Conservation (phyloP, 2,329 filamentous ascomycete species). For the Aspergillus pseudonomiae region DNA sequence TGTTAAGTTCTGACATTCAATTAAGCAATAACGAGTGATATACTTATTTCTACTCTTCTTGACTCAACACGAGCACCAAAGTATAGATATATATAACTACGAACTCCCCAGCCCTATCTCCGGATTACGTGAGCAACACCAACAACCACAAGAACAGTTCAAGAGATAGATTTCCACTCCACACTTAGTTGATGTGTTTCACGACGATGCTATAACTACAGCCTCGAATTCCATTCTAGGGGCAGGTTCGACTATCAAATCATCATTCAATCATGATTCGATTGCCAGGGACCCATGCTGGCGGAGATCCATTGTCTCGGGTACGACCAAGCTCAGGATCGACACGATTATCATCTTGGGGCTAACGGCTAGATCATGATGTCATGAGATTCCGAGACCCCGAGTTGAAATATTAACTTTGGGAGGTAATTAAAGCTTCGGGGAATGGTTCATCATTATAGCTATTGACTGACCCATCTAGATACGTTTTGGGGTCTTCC, state of each 20-base stretch:
- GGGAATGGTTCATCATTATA: background rate
- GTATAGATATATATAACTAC: background rate
- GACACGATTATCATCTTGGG: conserved; percentile 7
- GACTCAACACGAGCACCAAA: background rate
- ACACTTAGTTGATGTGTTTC: background rate
- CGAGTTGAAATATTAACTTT: background rate
- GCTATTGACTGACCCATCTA: background rate
- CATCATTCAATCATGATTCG: background rate
- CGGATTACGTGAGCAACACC: background rate
- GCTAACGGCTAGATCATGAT: conserved; percentile 8
- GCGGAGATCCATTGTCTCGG: conserved; percentile 3
- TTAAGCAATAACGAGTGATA: too few relatives aligned
- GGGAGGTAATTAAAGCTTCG: background rate
- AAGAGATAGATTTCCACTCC: background rate
- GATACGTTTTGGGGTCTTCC: background rate
- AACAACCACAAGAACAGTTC: background rate
- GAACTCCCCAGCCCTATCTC: background rate
- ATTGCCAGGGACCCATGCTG: background rate
- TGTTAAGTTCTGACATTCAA: background rate
- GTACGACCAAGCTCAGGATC: conserved; percentile 6
- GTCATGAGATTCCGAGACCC: background rate
- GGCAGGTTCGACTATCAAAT: background rate
- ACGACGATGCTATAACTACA: background rate
- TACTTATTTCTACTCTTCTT: background rate
- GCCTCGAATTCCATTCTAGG: background rate